phyloP scores from a whole-genome alignment of 2,329 filamentous ascomycete genomes.

The Aspergillus neotritici region DNA sequence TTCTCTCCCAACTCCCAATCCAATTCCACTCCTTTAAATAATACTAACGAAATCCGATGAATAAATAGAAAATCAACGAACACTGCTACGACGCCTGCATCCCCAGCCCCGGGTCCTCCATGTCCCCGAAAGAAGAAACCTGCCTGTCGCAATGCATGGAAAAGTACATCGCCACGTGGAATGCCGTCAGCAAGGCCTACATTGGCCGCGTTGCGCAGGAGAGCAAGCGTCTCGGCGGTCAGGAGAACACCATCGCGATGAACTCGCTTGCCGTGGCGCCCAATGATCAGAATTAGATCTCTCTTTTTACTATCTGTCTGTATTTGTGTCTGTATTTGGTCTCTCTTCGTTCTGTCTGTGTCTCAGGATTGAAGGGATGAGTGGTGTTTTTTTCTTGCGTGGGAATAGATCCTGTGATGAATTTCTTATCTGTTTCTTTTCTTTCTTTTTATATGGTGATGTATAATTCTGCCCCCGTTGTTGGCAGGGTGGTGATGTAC shows the following conservation, averaged over 20 bases:
- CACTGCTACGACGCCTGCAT: slow-evolving; percentile 77
- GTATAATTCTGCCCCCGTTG: too few species aligned
- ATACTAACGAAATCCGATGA: background rate
- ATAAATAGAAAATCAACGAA: slow-evolving; percentile 66
- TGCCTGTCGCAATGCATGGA: slow-evolving; percentile 76
- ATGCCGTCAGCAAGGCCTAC: slow-evolving; percentile 64
- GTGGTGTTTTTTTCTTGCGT: too few species aligned
- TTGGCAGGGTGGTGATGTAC: too few species aligned
- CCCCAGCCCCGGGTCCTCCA: slow-evolving; percentile 58
- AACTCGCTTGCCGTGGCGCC: slow-evolving; percentile 12
- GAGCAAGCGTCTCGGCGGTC: slow-evolving; percentile 45
- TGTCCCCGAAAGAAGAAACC: slow-evolving; percentile 62
- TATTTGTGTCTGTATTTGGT: too few species aligned
- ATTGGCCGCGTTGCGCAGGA: slow-evolving; percentile 54
- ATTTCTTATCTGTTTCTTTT: too few species aligned
- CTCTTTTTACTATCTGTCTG: too few species aligned
- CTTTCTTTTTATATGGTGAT: too few species aligned
- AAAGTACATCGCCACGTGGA: slow-evolving; percentile 79
- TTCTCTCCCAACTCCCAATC: too few species aligned
- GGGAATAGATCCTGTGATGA: too few species aligned
- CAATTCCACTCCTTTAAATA: too few species aligned
- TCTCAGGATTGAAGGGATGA: too few species aligned
- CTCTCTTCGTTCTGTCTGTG: too few species aligned
- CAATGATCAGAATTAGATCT: background rate
- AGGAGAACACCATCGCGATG: slow-evolving; percentile 19